These are phyloP conservation scores for Tylopilus subfusipes DNA, from an alignment of 768 basidiomycete species.

Conservation along the genomic window DNA sequence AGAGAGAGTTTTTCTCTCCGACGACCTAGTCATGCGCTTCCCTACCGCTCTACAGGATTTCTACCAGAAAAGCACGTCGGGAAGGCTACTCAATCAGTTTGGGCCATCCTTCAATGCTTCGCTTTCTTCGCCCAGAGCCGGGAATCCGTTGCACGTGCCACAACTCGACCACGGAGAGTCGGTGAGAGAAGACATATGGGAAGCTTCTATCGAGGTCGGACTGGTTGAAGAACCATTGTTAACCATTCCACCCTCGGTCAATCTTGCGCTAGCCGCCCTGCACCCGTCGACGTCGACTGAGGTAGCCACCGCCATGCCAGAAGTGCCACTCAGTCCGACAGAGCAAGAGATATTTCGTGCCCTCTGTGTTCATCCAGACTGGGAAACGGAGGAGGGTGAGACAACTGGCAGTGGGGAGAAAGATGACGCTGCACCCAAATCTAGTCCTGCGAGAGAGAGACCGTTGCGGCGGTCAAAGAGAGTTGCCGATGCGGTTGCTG, in stretches of 20 bases:
- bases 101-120: slow-evolving; percentile 61
- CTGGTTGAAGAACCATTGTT: slow-evolving; percentile 24
- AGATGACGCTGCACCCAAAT: slow-evolving; percentile 1
- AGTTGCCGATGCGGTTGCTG: slow-evolving; percentile 57
- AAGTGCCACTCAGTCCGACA: slow-evolving; percentile 58
- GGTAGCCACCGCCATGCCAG: slow-evolving; percentile 9
- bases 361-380: slow-evolving; percentile 58
- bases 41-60: slow-evolving; percentile 60
- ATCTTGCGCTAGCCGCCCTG: slow-evolving; percentile 29
- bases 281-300: slow-evolving; percentile 18
- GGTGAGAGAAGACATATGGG: slow-evolving; percentile 19
- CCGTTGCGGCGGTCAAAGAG: slow-evolving; percentile 54
- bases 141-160: not conserved
- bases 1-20: slow-evolving; percentile 58
- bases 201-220: slow-evolving; percentile 15
- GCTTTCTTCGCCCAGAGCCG: not conserved
- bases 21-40: slow-evolving; percentile 59
- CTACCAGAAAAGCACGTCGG: slow-evolving; percentile 44
- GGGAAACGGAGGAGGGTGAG: slow-evolving; percentile 38
- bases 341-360: slow-evolving; percentile 71
- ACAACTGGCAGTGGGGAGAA: slow-evolving; percentile 11
- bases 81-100: slow-evolving; percentile 55
- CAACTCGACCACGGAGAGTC: slow-evolving; percentile 3
- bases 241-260: slow-evolving; percentile 26
- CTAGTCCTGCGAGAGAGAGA: slow-evolving; percentile 3